Evolutionary conservation across 1,139 yeast genomes (phyloP).

Genomic region (Debaryomyces sp.): DNA sequence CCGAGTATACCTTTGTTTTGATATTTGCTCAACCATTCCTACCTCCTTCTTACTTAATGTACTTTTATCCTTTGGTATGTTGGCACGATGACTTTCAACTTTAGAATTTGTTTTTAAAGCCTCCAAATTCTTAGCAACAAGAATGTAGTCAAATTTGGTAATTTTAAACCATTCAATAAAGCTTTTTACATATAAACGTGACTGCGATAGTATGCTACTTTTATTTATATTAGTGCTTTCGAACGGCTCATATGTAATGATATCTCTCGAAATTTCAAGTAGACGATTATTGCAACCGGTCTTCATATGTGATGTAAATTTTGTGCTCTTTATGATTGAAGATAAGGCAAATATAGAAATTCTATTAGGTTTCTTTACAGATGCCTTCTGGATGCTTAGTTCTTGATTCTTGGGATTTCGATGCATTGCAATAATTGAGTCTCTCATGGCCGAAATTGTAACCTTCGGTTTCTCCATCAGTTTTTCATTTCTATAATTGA

Average conservation of each 20-base stretch:
- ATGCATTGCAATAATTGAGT: slow-evolving; percentile 5
- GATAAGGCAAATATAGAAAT: slow-evolving; percentile 1
- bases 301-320: not conserved
- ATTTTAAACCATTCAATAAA: slow-evolving; percentile 25
- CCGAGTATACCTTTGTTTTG: slow-evolving; percentile 11
- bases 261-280: slow-evolving; percentile 6
- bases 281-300: slow-evolving; percentile 9
- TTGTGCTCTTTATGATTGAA: slow-evolving; percentile 1
- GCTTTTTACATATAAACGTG: not conserved
- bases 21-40: not conserved
- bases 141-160: slow-evolving; percentile 22
- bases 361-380: not conserved
- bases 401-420: not conserved
- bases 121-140: slow-evolving; percentile 12
- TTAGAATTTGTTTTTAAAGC: not conserved
- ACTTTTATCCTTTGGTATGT: not conserved
- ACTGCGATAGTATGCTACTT: not conserved
- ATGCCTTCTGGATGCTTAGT: not conserved
- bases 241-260: not conserved
- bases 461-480: not conserved
- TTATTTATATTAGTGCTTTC: not conserved
- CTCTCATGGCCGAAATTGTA: slow-evolving; percentile 4
- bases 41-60: not conserved
- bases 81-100: not conserved
- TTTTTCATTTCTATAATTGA: slow-evolving; percentile 1